These are phyloP conservation scores for Colletotrichum sp. DNA, from an alignment of 2,329 filamentous ascomycete species.

Conservation along the genomic window DNA sequence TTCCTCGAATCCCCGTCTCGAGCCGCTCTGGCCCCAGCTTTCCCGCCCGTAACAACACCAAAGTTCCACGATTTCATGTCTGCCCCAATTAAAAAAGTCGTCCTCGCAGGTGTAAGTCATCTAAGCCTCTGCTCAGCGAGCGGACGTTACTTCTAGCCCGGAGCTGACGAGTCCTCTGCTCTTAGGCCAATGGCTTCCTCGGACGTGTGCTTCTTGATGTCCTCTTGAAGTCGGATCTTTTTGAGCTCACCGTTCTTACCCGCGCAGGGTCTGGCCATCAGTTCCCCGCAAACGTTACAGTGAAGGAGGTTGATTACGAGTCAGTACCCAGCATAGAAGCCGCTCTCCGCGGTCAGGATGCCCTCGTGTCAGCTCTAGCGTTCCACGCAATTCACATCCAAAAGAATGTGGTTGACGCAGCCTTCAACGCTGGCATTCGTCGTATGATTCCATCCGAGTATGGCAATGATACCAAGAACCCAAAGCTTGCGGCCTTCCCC, in stretches of 20 bases:
- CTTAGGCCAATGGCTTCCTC: constrained; percentile 36
- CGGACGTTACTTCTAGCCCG: background rate
- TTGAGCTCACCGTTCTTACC: constrained; percentile 41
- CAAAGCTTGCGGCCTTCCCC: constrained; percentile 23
- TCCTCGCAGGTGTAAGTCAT: constrained; percentile 2
- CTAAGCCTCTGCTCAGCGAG: background rate
- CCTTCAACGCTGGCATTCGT: constrained; percentile 56
- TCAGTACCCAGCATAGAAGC: constrained; percentile 49
- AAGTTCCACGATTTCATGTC: background rate
- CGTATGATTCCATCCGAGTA: constrained; percentile 62
- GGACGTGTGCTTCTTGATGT: constrained; percentile 32
- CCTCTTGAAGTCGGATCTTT: constrained; percentile 34
- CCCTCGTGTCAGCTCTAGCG: constrained; percentile 53
- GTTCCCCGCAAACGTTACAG: constrained; percentile 33
- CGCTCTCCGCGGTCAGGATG: constrained; percentile 62
- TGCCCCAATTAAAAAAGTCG: background rate
- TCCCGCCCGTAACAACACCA: background rate
- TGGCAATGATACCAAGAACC: constrained; percentile 31
- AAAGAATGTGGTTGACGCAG: constrained; percentile 54
- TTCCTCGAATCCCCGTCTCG: background rate
- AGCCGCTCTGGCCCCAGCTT: background rate
- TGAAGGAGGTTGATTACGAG: constrained; percentile 40
- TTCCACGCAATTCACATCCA: constrained; percentile 46
- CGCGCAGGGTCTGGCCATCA: constrained; percentile 45
- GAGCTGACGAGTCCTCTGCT: background rate